Evolutionary conservation across 2,329 filamentous ascomycete species (phyloP).

Genomic region (Beauveria caledonica): DNA sequence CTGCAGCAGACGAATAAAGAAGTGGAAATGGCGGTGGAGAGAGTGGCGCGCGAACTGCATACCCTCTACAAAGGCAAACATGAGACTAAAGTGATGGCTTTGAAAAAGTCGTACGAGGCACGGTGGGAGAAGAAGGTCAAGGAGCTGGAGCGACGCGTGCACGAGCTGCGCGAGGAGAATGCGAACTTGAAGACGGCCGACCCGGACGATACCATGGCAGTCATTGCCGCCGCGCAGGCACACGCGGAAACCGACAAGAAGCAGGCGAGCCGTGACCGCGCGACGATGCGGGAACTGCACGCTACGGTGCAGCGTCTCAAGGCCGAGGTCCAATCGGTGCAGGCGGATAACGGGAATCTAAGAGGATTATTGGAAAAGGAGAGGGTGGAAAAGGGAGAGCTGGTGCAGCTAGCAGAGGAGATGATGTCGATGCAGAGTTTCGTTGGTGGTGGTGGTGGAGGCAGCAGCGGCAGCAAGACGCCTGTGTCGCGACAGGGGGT

Average conservation of each 20-base stretch:
- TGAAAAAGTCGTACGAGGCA: slow-evolving; percentile 77
- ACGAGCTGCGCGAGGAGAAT: slow-evolving; percentile 63
- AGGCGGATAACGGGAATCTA: slow-evolving; percentile 60
- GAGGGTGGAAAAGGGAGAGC: slow-evolving; percentile 73
- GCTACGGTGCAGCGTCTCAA: slow-evolving; percentile 69
- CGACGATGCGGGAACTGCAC: slow-evolving; percentile 60
- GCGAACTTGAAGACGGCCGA: slow-evolving; percentile 57
- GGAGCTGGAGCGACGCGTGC: slow-evolving; percentile 66
- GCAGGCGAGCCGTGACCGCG: slow-evolving; percentile 56
- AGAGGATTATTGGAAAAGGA: slow-evolving; percentile 61
- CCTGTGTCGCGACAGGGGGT: slow-evolving; percentile 8
- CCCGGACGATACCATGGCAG: slow-evolving; percentile 35
- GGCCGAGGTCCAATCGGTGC: slow-evolving; percentile 61
- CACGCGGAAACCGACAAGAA: slow-evolving; percentile 42
- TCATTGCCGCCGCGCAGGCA: slow-evolving; percentile 14
- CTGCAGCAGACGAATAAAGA: slow-evolving; percentile 37
- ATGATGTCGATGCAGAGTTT: slow-evolving; percentile 58
- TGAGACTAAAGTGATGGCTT: slow-evolving; percentile 85
- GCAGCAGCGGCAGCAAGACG: background rate
- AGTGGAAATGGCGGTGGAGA: slow-evolving; percentile 78
- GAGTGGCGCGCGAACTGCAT: slow-evolving; percentile 89
- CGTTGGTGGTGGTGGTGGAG: slow-evolving; percentile 16
- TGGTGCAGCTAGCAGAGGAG: slow-evolving; percentile 74
- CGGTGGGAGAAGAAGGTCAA: slow-evolving; percentile 83
- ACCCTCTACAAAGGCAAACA: slow-evolving; percentile 94